Percentiles rank a stretch among this genome's conserved stretches.
phyloP scores from a whole-genome alignment of 176 grass and related monocot genomes.

The Phyllostachys edulis region DNA sequence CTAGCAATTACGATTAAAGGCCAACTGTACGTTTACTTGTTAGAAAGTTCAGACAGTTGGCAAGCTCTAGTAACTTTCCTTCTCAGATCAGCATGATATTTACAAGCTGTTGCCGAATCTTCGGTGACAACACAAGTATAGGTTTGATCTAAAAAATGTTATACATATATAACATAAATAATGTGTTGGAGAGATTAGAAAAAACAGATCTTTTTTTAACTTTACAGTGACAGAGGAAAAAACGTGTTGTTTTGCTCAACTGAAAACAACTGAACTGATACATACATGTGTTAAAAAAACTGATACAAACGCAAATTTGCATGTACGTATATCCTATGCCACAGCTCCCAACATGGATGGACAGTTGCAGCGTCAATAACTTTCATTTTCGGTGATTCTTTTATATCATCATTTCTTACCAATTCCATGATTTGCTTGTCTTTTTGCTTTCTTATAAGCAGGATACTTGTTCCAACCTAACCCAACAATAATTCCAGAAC shows the following conservation, averaged over 20 bases:
- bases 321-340: not conserved
- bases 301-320: not conserved
- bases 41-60: not conserved
- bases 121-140: not conserved
- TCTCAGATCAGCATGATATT: not conserved
- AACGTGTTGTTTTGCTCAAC: not conserved
- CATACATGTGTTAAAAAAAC: not conserved
- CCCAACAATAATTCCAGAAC: not conserved
- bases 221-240: not conserved
- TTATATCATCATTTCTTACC: not conserved
- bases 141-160: not conserved
- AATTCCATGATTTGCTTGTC: not conserved
- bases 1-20: not conserved
- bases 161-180: not conserved
- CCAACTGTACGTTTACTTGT: not conserved
- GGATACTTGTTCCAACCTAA: not conserved
- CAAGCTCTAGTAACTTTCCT: not conserved
- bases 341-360: not conserved
- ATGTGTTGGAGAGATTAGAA: not conserved
- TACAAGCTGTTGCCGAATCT: not conserved
- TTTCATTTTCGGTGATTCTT: not conserved
- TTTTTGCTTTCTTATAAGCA: not conserved
- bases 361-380: not conserved
- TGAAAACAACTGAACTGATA: not conserved
- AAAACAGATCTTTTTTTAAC: not conserved